Base-by-base conservation (phyloP, 2,329 filamentous ascomycete genomes). In the Xylaria digitata region DNA sequence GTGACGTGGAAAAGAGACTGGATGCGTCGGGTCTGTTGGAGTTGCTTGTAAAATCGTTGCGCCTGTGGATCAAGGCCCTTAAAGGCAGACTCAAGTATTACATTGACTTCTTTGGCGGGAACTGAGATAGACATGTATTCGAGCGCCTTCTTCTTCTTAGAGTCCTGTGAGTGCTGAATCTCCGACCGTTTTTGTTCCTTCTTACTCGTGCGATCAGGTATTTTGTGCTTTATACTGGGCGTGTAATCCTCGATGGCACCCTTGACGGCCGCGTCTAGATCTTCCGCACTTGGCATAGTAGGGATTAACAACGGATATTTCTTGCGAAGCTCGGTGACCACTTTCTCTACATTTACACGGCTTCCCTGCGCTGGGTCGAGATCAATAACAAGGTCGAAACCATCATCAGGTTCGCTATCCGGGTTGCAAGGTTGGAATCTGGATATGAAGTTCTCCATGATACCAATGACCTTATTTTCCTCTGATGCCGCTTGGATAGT, bases 1-100 rank as follows among this genome's bases (percentile, higher is more conserved):
- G 96, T 99, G 65, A 99, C 92, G 77, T 99, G 96, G 78, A 98
- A 99, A 46, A 89, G 85, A n/a, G 85, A 77, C 79, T 98, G 95
- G 6, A 98, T 81, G 61, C 96, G 92, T 21, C 90, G 86, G 2
- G 85, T 86, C 72, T 91, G 85, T 78, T 91, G 87, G 40, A 99
- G 86, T 64, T 92, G 87, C 73, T 86, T 87, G 82, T 92, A 99
- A 75, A 97, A 90, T 23, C 82, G 84, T n/a, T 87, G 82, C 17
- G 86, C 81, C 4, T 88, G 79, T 0, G 87, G 74, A 2, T 80
- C 77, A 6, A 84, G 80, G 6, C 82, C 80, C 23, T 82, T 81
- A 78, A 99, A 97, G 15, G 91, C 82, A 56, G 87, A 86, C 9
- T 94, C 88, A 2, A 98, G 87, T 11, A 89, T 82, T 2, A 82